Evolutionary conservation across 1,284 basidiomycete genomes (phyloP).

Genomic region (Bjerkandera adusta): DNA sequence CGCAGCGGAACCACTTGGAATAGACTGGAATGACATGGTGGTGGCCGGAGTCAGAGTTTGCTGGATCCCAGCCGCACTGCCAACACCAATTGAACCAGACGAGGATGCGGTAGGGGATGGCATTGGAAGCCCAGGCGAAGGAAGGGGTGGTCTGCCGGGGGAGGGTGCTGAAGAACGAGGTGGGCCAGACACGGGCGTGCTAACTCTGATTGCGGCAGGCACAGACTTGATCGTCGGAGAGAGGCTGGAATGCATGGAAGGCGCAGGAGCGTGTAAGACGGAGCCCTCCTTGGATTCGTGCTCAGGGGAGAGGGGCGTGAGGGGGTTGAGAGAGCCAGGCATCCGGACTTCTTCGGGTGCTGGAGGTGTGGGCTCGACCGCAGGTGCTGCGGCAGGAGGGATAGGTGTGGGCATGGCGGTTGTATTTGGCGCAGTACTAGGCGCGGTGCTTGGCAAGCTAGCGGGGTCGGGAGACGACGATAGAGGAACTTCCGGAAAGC

Average conservation of each 20-base stretch:
- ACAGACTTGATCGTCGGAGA: conserved; percentile 10
- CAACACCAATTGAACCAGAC: conserved; percentile 24
- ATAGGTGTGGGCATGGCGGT: conserved; percentile 8
- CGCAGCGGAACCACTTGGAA: conserved; percentile 2
- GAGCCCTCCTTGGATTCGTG: too few species aligned
- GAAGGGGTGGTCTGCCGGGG: conserved; percentile 14
- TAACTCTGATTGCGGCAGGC: conserved; percentile 19
- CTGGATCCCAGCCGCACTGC: conserved; percentile 25
- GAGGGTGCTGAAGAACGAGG: conserved; percentile 14
- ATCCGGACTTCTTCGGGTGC: conserved; percentile 5
- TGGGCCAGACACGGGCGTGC: conserved; percentile 13
- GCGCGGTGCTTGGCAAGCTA: conserved; percentile 7
- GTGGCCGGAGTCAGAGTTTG: conserved; percentile 29
- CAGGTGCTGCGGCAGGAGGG: conserved; percentile 3
- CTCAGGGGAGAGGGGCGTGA: conserved; percentile 9
- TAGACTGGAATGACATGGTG: conserved; percentile 23
- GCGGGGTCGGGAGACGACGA: conserved; percentile 19
- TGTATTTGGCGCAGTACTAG: background rate
- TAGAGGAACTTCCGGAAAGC: conserved; percentile 33
- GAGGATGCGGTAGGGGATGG: conserved; percentile 42
- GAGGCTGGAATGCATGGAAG: conserved; percentile 15
- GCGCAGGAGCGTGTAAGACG: conserved; percentile 4
- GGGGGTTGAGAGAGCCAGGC: conserved; percentile 7
- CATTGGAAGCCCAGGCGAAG: conserved; percentile 14
- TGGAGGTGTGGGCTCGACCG: background rate